phyloP scores from a whole-genome alignment of 768 basidiomycete species.

The Termitomyces sp. region DNA sequence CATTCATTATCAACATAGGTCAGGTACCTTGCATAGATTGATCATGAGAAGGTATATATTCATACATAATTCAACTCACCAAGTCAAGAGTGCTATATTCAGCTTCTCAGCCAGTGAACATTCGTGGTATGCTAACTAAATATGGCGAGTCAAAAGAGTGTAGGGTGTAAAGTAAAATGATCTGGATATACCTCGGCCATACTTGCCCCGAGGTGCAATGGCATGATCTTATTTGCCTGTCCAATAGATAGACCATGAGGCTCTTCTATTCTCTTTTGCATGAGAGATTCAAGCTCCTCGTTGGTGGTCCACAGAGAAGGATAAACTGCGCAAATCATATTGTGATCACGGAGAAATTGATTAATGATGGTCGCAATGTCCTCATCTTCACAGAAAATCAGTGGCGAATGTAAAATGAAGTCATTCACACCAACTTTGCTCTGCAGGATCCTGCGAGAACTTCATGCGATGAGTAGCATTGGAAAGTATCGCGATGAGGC shows the following conservation, averaged over 20 bases:
- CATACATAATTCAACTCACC: constrained; percentile 3
- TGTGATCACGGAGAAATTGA: not conserved
- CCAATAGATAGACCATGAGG: not conserved
- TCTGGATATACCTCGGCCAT: constrained; percentile 2
- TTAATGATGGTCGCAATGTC: not conserved
- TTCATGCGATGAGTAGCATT: not conserved
- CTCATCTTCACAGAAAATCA: not conserved
- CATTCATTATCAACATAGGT: constrained; percentile 4
- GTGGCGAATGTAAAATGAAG: not conserved
- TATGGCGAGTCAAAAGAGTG: not conserved
- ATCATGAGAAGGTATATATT: no score
- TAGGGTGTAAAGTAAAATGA: no score
- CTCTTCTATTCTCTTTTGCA: constrained; percentile 5
- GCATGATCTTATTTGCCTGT: constrained; percentile 1
- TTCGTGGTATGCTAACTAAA: constrained; percentile 11
- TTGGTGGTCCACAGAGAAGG: not conserved
- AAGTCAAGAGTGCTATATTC: constrained; percentile 12
- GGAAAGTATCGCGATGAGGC: no score
- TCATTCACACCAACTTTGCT: not conserved
- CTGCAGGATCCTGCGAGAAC: not conserved
- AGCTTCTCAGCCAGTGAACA: constrained; percentile 11
- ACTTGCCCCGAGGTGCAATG: constrained; percentile 1
- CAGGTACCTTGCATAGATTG: constrained; percentile 16
- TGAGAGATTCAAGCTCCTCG: constrained; percentile 3
- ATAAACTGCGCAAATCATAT: not conserved